A percentile compares a stretch with the other conserved stretches of the same genome.
phyloP scores from a whole-genome alignment of 1,139 yeast species.

The Suhomyces anneliseae region DNA sequence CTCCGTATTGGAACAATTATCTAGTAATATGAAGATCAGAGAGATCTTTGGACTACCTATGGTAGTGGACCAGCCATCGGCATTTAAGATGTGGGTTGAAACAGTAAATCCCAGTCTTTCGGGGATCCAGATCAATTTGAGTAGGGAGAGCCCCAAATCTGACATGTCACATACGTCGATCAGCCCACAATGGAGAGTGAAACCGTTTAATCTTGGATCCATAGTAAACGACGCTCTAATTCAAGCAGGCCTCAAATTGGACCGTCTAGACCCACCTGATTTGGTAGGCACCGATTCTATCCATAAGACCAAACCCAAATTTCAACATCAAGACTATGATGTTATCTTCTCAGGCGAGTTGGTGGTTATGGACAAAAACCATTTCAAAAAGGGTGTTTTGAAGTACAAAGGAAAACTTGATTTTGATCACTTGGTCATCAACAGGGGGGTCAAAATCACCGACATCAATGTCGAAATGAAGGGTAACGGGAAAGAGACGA shows the following conservation, averaged over 20 bases:
- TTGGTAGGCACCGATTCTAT: conserved; percentile 15
- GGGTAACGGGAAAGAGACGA: background rate
- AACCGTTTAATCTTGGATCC: conserved; percentile 25
- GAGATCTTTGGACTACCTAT: conserved; percentile 34
- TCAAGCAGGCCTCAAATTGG: conserved; percentile 27
- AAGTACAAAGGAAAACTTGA: conserved; percentile 34
- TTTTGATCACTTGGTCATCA: conserved; percentile 31
- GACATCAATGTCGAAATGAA: background rate
- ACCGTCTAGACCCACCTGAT: conserved; percentile 19
- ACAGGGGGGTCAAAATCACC: conserved; percentile 32
- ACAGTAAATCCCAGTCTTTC: conserved; percentile 30
- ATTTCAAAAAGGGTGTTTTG: conserved; percentile 20
- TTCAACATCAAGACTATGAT: conserved; percentile 22
- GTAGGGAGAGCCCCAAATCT: conserved; percentile 3
- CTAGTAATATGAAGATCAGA: conserved; percentile 22
- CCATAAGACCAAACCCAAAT: conserved; percentile 18
- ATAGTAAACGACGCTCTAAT: conserved; percentile 22
- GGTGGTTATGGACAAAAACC: conserved; percentile 20
- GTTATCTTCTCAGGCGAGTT: conserved; percentile 28
- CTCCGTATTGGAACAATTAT: conserved; percentile 30
- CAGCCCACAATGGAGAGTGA: conserved; percentile 26
- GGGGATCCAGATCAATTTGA: conserved; percentile 28
- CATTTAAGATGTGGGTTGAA: conserved; percentile 31
- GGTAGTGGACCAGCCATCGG: conserved; percentile 14
- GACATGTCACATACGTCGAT: conserved; percentile 1